A percentile compares a stretch with the other conserved stretches of the same genome.
These are phyloP conservation scores for Balansia obtecta DNA, from an alignment of 2,329 filamentous ascomycete species.

Conservation along the genomic window DNA sequence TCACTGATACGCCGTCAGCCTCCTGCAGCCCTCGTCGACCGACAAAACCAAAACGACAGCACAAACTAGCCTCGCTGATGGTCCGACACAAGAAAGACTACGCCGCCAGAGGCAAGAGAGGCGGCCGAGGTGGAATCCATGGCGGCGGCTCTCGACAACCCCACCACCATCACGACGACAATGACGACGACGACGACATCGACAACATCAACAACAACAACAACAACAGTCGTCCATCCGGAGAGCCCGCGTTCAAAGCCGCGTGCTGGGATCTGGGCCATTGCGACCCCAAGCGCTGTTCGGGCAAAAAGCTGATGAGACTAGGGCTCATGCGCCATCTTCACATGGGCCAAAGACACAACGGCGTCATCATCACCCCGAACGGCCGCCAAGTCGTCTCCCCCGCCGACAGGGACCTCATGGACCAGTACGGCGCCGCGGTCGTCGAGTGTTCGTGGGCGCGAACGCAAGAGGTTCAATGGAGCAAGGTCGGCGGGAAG, in stretches of 20 bases:
- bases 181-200: slow-evolving; percentile 18
- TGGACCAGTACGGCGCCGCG: slow-evolving; percentile 83
- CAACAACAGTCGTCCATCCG: slow-evolving; percentile 12
- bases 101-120: slow-evolving; percentile 62
- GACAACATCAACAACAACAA: slow-evolving; percentile 21
- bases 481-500: slow-evolving; percentile 81
- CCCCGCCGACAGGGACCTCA: slow-evolving; percentile 65
- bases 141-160: slow-evolving; percentile 23
- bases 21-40: no score
- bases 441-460: slow-evolving; percentile 98
- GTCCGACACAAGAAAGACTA: slow-evolving; percentile 92
- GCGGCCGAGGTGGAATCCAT: slow-evolving; percentile 36
- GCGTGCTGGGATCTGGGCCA: slow-evolving; percentile 97
- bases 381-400: slow-evolving; percentile 82
- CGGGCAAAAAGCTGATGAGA: slow-evolving; percentile 86
- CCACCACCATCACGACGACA: slow-evolving; percentile 31
- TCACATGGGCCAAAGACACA: slow-evolving; percentile 80
- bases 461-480: slow-evolving; percentile 80
- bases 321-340: slow-evolving; percentile 89
- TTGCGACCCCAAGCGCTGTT: slow-evolving; percentile 94
- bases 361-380: slow-evolving; percentile 85
- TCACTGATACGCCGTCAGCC: no score
- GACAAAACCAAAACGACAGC: background rate
- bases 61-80: slow-evolving; percentile 96
- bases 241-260: slow-evolving; percentile 61